Evolutionary conservation across 2,329 filamentous ascomycete species (phyloP).

Genomic region (Helminthosporium solani): DNA sequence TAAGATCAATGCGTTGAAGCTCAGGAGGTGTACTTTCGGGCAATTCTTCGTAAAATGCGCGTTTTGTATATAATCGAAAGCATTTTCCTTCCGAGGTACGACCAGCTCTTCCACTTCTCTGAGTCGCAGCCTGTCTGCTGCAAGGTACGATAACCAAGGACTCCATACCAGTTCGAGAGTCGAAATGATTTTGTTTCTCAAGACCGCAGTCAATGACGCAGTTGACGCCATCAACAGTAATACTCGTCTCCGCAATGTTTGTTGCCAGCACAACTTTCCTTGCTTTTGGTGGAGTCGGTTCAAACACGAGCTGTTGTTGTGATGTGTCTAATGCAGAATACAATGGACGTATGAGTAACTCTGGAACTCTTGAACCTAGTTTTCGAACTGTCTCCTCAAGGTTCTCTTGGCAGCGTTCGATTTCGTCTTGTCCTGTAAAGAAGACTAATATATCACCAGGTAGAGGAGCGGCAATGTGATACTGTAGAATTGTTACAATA

Average conservation of each 20-base stretch:
- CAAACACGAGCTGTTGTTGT: constrained; percentile 89
- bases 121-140: constrained; percentile 87
- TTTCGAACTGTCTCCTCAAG: constrained; percentile 85
- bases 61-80: constrained; percentile 91
- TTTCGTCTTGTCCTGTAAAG: constrained; percentile 93
- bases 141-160: constrained; percentile 88
- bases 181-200: constrained; percentile 93
- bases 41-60: constrained; percentile 91
- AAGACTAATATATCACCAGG: constrained; percentile 90
- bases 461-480: constrained; percentile 77
- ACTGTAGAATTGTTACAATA: constrained; percentile 92
- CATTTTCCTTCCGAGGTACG: constrained; percentile 91
- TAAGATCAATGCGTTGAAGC: constrained; percentile 91
- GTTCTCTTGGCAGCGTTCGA: constrained; percentile 77
- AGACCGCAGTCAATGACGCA: constrained; percentile 96
- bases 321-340: constrained; percentile 93
- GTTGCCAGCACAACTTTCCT: constrained; percentile 93
- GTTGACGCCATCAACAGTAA: constrained; percentile 94
- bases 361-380: constrained; percentile 77
- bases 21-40: constrained; percentile 89
- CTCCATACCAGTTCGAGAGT: constrained; percentile 88
- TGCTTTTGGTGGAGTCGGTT: constrained; percentile 80
- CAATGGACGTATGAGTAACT: constrained; percentile 88
- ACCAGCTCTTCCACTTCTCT: constrained; percentile 87
- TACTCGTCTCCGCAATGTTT: constrained; percentile 93